Conservation (phyloP, 2,329 filamentous ascomycete genomes). For the Pseudocercospora fijiensis region DNA sequence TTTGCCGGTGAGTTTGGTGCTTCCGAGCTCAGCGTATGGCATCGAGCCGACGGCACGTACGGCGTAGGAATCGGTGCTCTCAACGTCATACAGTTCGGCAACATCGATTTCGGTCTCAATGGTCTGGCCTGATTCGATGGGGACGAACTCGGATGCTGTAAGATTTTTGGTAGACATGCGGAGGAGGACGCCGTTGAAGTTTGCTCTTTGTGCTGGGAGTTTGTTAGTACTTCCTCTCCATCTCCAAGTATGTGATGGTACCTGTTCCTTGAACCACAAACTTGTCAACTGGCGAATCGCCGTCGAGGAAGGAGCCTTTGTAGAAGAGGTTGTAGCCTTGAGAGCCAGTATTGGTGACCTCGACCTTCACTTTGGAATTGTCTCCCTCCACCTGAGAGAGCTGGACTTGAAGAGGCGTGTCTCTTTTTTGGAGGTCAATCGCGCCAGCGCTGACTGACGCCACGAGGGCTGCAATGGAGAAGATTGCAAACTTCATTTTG, state of each 20-base stretch:
- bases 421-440: not conserved
- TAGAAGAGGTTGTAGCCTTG: constrained; percentile 31
- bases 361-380: constrained; percentile 30
- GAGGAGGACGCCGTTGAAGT: constrained; percentile 56
- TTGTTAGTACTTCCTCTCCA: constrained; percentile 14
- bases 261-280: constrained; percentile 26
- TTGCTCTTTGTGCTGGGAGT: constrained; percentile 18
- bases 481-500: constrained; percentile 2
- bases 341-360: constrained; percentile 30
- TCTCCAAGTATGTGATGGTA: too few species aligned
- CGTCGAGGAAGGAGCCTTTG: constrained; percentile 31
- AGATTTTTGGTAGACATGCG: constrained; percentile 50
- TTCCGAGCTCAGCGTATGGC: constrained; percentile 54
- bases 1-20: constrained; percentile 53
- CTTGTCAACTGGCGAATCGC: constrained; percentile 31
- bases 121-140: constrained; percentile 49
- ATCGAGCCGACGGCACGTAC: constrained; percentile 58
- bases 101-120: constrained; percentile 57
- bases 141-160: constrained; percentile 52
- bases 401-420: constrained; percentile 26
- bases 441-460: not conserved
- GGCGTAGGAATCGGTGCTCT: constrained; percentile 54
- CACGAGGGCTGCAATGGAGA: not conserved
- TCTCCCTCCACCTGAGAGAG: constrained; percentile 20
- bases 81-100: constrained; percentile 56